Conservation (phyloP, 1,284 basidiomycete species). For the Rhodotorula sp. region DNA sequence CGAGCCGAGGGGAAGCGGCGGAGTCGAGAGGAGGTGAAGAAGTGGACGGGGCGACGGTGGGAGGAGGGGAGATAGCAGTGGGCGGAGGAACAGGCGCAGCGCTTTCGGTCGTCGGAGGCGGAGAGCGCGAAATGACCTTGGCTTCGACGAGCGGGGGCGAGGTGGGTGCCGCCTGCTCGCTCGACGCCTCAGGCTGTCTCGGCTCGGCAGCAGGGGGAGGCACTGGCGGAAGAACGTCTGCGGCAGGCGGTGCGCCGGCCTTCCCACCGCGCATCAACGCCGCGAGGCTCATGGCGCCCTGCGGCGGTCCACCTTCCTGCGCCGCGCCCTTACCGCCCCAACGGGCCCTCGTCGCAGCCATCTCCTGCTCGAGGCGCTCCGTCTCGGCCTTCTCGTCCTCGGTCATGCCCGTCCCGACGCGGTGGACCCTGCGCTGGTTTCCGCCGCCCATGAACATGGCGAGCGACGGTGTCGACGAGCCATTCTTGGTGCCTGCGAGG, state of each 20-base stretch:
- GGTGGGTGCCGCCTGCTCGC: not conserved
- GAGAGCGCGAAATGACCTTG: slow-evolving; percentile 18
- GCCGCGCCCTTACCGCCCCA: slow-evolving; percentile 24
- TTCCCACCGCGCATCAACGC: slow-evolving; percentile 14
- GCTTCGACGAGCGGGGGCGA: slow-evolving; percentile 20
- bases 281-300: slow-evolving; percentile 24
- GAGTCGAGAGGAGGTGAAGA: not conserved
- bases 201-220: slow-evolving; percentile 2
- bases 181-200: not conserved
- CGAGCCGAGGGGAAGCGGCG: not conserved
- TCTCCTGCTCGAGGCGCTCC: slow-evolving; percentile 35
- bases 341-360: slow-evolving; percentile 25
- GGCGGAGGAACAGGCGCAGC: too few species aligned
- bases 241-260: not conserved
- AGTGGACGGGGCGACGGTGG: not conserved
- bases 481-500: not conserved
- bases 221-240: not conserved
- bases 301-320: not conserved
- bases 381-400: slow-evolving; percentile 34
- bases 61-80: not conserved
- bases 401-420: slow-evolving; percentile 28
- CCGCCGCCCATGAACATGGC: slow-evolving; percentile 41
- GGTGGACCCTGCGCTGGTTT: slow-evolving; percentile 17
- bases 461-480: slow-evolving; percentile 16
- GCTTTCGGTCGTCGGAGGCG: not conserved